Evolutionary conservation across 75 land plant species (phyloP), one percentile per base, ranked within the genome.

Genomic region (Cupressus sempervirens): DNA sequence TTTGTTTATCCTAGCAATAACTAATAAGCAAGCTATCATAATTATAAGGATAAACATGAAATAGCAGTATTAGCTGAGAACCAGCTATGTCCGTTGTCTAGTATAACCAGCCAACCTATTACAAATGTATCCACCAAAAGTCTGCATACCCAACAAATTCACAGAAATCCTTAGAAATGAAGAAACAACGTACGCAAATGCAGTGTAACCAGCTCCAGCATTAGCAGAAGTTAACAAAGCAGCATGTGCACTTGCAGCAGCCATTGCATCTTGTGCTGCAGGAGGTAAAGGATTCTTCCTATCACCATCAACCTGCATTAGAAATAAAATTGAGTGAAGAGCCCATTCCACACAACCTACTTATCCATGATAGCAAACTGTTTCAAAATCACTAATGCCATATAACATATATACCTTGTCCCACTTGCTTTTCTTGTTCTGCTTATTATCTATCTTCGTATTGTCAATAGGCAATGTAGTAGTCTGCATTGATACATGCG

Each of bases 351-450:
- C 35, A 12, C 32, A 84, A 38, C 30, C 48, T 41, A 18, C 85
- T 43, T 29, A 34, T 72, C 40, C 29, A 84, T 32, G 36, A 62
- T 14, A 72, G n/a, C 41, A 74, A 72, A 56, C 80, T 36, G 85
- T 76, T 67, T 10, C 35, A n/a, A 10, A 72, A 84, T 10, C 1
- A 41, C 23, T 0, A 84, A 36, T 67, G 5, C 16, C 12, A 16
- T 4, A 43, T 3, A 84, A 5, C 16, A 58, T 18, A 77, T 46
- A 29, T 56, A 94, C 99, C 94, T 94, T 98, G 83, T 98, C 99
- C 99, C 99, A 98, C 88, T 98, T 98, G 86, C 98, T 90, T 80
- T 96, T 96, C 92, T 98, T 98, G 89, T 88, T 91, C 48, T 84
- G 84, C 72, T 97, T 88, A 83, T 88, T 85, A 48, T 96, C 98